Evolutionary conservation across 2,329 filamentous ascomycete genomes (phyloP), one percentile per base, ranked within the genome.

Genomic region (Nothophoma quercina): DNA sequence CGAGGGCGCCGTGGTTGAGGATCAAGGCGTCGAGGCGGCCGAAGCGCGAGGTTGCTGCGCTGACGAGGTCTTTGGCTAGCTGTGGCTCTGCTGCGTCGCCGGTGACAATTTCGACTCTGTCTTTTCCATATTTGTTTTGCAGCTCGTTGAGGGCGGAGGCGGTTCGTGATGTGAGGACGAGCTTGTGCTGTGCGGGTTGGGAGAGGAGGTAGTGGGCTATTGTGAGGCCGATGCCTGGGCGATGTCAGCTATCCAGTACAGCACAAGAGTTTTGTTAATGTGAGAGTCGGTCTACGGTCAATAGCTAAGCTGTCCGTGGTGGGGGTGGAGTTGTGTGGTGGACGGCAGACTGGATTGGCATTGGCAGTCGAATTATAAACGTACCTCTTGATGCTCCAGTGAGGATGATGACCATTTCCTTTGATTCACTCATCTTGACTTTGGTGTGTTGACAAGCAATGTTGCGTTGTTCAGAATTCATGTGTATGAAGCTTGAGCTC

Each of bases 1-100:
- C 83, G 35, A 99, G 77, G 1, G 86, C 80, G 16, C 92, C 93
- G 70, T 99, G 95, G 73, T 98, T 98, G 56, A 98, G 78, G 10
- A 99, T 85, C 35, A 99, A 72, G 1, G 87, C 89, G 69, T 99
- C 92, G 4, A 99, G 76, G 40, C 79, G 80, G 8, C 87, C 88
- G 72, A 91, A 98, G 0, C 83, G 77, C 22, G 83, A 77, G 9
- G 89, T 68, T 0, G 92, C 88, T 1, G 86, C 75, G 3, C 87
- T 79, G 4, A 91, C 84, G 4, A 89, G 83, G 67, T 83, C 83
- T 1, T 81, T 73, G 4, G 85, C 83, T 22, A 88, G 32, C 0
- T 72, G 75, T 21, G 80, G 69, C 59, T 86, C 82, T 1, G 78
- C 70, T 9, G 86, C 72, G 57, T 88, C 85, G n/a, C 83, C 85